Conservation (phyloP, 23 red algal genomes). For the Porphyridium purpureum region DNA sequence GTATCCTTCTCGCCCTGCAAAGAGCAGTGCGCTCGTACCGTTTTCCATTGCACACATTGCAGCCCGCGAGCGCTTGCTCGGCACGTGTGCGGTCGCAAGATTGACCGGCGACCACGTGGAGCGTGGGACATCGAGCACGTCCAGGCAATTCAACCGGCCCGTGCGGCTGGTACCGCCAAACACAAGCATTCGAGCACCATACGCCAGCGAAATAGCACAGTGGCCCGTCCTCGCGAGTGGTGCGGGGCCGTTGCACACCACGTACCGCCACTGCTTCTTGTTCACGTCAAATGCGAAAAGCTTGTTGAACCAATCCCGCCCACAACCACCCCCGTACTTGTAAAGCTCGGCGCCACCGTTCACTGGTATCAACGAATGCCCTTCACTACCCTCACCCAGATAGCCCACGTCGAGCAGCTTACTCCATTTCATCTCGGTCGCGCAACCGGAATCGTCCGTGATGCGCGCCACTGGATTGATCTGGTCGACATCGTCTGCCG, state of each 20-base stretch:
- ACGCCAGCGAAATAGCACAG: constrained; percentile 18
- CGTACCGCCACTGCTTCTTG: constrained; percentile 4
- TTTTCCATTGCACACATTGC: constrained; percentile 19
- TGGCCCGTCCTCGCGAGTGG: constrained; percentile 29
- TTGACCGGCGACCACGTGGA: constrained; percentile 32
- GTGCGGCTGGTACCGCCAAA: constrained; percentile 30
- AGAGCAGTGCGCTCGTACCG: constrained; percentile 12
- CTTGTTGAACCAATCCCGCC: constrained; percentile 4
- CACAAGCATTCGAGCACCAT: constrained; percentile 13
- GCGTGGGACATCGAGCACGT: constrained; percentile 21
- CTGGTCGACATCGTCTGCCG: too few species aligned
- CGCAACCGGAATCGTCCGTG: too few species aligned
- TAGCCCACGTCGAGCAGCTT: not conserved
- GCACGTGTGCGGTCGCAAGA: constrained; percentile 4
- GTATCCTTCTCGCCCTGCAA: constrained; percentile 38
- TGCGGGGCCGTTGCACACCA: constrained; percentile 6
- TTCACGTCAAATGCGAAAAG: constrained; percentile 5
- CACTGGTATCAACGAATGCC: constrained; percentile 22
- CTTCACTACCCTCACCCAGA: constrained; percentile 14
- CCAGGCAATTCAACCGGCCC: constrained; percentile 19
- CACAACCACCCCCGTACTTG: constrained; percentile 24
- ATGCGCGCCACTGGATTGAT: too few species aligned
- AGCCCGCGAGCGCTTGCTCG: constrained; percentile 14
- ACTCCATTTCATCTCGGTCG: too few species aligned
- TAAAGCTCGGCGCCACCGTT: constrained; percentile 10